Conservation (phyloP, 495 filamentous ascomycete genomes). For the Staphylotrichum tortipilum region DNA sequence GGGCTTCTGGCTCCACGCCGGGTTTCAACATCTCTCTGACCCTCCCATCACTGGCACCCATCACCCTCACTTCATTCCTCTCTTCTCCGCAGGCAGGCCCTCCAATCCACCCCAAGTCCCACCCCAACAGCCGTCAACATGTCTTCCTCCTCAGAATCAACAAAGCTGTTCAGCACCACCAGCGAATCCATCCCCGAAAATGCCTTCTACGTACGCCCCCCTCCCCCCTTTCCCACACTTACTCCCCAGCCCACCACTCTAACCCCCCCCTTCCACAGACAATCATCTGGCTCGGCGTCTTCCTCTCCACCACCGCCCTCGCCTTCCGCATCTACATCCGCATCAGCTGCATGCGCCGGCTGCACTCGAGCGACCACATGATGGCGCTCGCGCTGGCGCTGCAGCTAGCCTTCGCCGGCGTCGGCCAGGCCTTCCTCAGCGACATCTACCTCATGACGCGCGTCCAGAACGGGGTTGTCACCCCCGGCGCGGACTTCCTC, state of each 20-base stretch:
- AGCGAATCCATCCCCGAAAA: neutral
- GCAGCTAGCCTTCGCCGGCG: neutral
- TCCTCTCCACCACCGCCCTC: neutral
- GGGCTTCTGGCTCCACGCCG: no score
- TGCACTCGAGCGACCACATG: neutral
- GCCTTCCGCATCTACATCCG: neutral
- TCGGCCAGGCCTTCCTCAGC: neutral
- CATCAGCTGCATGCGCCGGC: neutral
- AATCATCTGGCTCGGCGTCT: neutral
- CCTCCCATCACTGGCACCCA: no score
- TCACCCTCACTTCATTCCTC: no score
- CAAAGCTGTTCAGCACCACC: neutral
- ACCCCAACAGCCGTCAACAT: neutral
- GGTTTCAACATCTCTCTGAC: neutral
- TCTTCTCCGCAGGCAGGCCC: no score
- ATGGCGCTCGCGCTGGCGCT: neutral
- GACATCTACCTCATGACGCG: neutral
- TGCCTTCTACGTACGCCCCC: neutral
- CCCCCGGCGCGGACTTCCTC: neutral
- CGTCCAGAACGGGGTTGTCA: neutral
- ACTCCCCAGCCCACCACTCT: neutral
- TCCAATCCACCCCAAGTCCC: neutral
- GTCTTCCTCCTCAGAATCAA: neutral
- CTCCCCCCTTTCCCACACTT: neutral
- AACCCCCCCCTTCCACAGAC: no score